Evolutionary conservation across 441 rosid species (phyloP).

Genomic region (Melastoma candidum): DNA sequence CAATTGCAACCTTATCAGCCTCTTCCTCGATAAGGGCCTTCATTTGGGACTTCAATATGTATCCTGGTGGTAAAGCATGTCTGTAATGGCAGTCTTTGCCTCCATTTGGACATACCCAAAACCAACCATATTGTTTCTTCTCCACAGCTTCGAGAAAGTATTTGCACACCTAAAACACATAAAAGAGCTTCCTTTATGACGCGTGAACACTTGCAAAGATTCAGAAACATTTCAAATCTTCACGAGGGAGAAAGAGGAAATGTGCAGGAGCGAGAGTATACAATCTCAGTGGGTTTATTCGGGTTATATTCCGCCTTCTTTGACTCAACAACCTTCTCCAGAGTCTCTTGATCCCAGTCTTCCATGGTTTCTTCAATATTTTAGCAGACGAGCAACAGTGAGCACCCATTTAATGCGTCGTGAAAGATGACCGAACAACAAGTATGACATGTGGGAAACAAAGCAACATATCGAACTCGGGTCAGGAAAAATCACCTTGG

Average conservation of each 20-base stretch:
- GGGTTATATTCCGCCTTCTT: slow-evolving; percentile 71
- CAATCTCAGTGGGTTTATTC: slow-evolving; percentile 91
- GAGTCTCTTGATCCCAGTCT: slow-evolving; percentile 91
- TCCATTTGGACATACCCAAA: slow-evolving; percentile 92
- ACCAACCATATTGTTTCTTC: slow-evolving; percentile 89
- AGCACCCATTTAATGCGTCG: no score
- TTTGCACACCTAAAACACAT: slow-evolving; percentile 66
- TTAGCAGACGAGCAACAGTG: no score
- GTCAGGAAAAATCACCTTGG: slow-evolving; percentile 26
- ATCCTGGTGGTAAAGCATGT: slow-evolving; percentile 97
- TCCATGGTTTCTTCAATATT: slow-evolving; percentile 52
- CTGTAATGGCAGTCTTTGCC: slow-evolving; percentile 81
- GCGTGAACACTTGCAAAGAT: not conserved
- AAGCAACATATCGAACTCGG: no score
- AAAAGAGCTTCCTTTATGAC: not conserved
- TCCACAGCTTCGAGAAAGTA: slow-evolving; percentile 89
- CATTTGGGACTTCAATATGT: slow-evolving; percentile 88
- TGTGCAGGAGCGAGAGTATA: slow-evolving; percentile 24
- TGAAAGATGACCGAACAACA: no score
- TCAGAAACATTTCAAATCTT: not conserved
- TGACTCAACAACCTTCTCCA: slow-evolving; percentile 89
- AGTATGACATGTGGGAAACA: no score
- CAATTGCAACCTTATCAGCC: slow-evolving; percentile 56
- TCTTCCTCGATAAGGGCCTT: slow-evolving; percentile 91
- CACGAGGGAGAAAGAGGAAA: not conserved